Base-by-base conservation (phyloP, 2,329 filamentous ascomycete genomes). In the Cercospora sesami region DNA sequence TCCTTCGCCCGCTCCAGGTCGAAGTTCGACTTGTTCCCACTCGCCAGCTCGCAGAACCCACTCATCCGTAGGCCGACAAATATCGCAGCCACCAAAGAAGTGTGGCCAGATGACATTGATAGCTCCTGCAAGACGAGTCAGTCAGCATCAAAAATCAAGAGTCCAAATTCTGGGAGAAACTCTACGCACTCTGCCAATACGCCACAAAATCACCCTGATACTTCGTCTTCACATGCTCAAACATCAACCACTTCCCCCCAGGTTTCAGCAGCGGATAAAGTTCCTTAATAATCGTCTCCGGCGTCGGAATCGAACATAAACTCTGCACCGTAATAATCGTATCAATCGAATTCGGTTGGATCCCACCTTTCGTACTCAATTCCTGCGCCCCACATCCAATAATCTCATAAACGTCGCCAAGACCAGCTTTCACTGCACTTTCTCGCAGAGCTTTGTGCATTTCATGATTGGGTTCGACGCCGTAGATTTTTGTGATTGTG, bases 221-320 rank as follows among this genome's bases (percentile, higher is more conserved):
- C 68, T 77, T 79, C 45, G 78, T 79, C 71, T 68, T 73, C 45
- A 90, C 86, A 73, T 90, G 88, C 79, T 90, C 88, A 71, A 84
- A 89, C 0, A 87, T 82, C 69, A 88, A 87, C 87, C 87, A 89
- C 42, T 84, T 79, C 0, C 88, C 88, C 5, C 88, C 88, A 5
- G 85, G 84, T 78, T 87, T 89, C 68, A 90, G 80, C 63, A 85
- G 83, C 33, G 80, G 78, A 75, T 89, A 89, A 31, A 90, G 76
- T 69, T 84, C 82, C 66, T 77, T 78, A 68, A 88, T 83, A 68
- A 89, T 86, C 71, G 80, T 78, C 73, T 86, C 79, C 3, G 86
- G 87, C 3, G 87, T 83, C 0, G 88, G 88, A 61, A 90, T 88
- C 72, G 85, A 86, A 80, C 88, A 90, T 33, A 90, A 80, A 64